Conservation (phyloP, 78 protist genomes). For the Pigoraptor vietnamica region DNA sequence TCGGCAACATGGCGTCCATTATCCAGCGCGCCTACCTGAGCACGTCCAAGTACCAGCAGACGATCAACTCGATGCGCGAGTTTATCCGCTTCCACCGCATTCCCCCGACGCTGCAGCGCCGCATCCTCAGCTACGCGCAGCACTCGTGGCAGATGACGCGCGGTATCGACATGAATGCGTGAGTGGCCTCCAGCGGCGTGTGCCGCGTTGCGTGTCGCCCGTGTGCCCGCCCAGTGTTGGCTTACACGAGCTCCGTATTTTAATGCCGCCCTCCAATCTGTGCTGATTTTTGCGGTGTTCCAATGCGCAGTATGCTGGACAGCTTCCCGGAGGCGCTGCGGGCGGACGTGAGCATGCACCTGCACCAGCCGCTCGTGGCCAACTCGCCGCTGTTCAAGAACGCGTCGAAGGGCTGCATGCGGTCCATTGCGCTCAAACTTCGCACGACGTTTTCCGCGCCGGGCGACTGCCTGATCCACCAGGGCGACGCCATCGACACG, state of each 20-base stretch:
- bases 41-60: background rate
- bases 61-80: background rate
- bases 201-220: background rate
- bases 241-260: too few species aligned
- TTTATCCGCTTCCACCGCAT: background rate
- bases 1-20: background rate
- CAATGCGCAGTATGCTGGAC: background rate
- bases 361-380: background rate
- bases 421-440: background rate
- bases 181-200: background rate
- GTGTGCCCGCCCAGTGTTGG: too few species aligned
- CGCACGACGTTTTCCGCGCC: background rate
- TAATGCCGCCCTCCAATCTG: too few species aligned
- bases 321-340: background rate
- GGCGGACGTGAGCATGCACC: background rate
- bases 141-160: background rate
- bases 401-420: background rate
- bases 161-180: background rate
- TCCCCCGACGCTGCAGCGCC: background rate
- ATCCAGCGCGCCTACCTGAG: background rate
- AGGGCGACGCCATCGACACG: background rate
- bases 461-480: background rate
- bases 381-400: background rate
- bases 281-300: background rate
- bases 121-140: background rate